phyloP scores from a whole-genome alignment of 2,329 filamentous ascomycete genomes.

The Curvularia eragrostidis region DNA sequence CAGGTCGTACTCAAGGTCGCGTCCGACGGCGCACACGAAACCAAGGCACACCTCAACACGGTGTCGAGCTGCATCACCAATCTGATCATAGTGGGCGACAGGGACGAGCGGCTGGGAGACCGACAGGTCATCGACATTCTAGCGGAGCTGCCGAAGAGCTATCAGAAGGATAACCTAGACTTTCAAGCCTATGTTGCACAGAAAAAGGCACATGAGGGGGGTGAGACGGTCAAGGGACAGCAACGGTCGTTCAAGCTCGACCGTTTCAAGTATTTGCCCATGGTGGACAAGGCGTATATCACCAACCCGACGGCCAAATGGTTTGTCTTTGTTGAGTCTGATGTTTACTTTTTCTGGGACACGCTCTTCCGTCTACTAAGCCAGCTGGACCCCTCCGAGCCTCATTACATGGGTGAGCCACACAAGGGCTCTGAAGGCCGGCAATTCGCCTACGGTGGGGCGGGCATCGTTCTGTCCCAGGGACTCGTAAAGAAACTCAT shows the following conservation, averaged over 20 bases:
- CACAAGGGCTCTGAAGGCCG: conserved; percentile 41
- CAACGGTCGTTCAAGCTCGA: conserved; percentile 62
- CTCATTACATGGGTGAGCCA: conserved; percentile 52
- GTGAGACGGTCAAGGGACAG: conserved; percentile 55
- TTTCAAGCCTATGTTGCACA: conserved; percentile 60
- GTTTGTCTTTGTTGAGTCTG: conserved; percentile 51
- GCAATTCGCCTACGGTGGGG: conserved; percentile 55
- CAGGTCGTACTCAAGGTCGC: conserved; percentile 60
- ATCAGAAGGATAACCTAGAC: conserved; percentile 54
- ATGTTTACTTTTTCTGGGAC: conserved; percentile 50
- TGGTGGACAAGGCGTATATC: conserved; percentile 60
- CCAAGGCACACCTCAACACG: conserved; percentile 59
- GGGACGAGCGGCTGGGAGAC: conserved; percentile 61
- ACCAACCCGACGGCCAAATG: conserved; percentile 47
- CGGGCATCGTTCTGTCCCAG: conserved; percentile 55
- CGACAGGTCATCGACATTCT: conserved; percentile 58
- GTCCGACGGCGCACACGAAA: conserved; percentile 52
- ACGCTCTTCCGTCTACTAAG: conserved; percentile 53
- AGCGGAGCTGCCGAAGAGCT: conserved; percentile 56
- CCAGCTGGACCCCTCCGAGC: conserved; percentile 45
- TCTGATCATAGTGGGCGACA: conserved; percentile 65
- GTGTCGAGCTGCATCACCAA: conserved; percentile 63
- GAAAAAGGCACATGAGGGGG: conserved; percentile 47
- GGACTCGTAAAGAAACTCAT: conserved; percentile 59
- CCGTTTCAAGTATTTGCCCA: conserved; percentile 66